Evolutionary conservation across 2,329 filamentous ascomycete genomes (phyloP).

Genomic region (Metarhizium rileyi): DNA sequence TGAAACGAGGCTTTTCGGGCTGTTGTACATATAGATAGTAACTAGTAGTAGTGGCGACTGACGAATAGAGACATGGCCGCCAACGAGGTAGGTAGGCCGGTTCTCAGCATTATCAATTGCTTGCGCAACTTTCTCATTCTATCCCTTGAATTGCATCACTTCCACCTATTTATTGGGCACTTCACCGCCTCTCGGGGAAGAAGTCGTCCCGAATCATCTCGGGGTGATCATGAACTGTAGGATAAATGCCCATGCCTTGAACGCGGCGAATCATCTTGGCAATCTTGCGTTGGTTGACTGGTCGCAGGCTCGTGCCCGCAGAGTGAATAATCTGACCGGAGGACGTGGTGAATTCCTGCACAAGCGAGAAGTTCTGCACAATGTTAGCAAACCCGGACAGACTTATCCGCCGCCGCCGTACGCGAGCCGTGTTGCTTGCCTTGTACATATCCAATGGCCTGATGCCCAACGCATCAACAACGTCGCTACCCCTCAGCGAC

Average conservation of each 20-base stretch:
- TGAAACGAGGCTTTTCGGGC: conserved; percentile 18
- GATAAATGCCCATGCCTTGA: conserved; percentile 85
- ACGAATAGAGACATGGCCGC: background rate
- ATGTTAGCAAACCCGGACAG: background rate
- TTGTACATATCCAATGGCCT: conserved; percentile 81
- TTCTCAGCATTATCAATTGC: background rate
- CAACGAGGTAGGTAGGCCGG: background rate
- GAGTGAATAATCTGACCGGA: conserved; percentile 78
- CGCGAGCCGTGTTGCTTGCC: conserved; percentile 37
- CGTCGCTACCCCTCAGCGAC: conserved; percentile 52
- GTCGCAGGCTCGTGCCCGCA: conserved; percentile 67
- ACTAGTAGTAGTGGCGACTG: too few species aligned
- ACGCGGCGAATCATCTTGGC: conserved; percentile 85
- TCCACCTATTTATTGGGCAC: background rate
- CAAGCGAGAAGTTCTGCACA: conserved; percentile 76
- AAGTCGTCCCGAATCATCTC: conserved; percentile 53
- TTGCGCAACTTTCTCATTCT: background rate
- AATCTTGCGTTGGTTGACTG: conserved; percentile 85
- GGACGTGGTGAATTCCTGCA: conserved; percentile 77
- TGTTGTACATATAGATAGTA: conserved; percentile 25
- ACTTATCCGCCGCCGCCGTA: background rate
- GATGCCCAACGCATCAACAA: conserved; percentile 69
- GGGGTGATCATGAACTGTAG: conserved; percentile 82
- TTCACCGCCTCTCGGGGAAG: conserved; percentile 14
- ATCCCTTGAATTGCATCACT: background rate